Evolutionary conservation across 345 rosid genomes (phyloP).

Genomic region (Atalantia buxifolia): DNA sequence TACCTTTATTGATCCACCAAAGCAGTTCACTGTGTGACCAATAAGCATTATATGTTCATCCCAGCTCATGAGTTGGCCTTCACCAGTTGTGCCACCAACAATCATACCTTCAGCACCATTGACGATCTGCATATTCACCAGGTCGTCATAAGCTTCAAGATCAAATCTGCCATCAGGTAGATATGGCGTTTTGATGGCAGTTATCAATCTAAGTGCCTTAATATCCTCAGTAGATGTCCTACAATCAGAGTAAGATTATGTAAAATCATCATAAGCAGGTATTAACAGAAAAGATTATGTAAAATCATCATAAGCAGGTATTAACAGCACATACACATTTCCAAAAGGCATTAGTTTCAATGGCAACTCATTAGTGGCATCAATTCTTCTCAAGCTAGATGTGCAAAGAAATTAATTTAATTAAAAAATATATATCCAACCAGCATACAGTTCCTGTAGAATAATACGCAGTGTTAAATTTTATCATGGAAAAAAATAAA

Average conservation of each 20-base stretch:
- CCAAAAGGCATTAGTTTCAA: not conserved
- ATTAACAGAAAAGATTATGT: not conserved
- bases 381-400: not conserved
- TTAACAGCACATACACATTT: not conserved
- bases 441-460: not conserved
- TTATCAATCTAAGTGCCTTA: constrained; percentile 64
- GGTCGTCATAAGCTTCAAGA: constrained; percentile 78
- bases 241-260: constrained; percentile 17
- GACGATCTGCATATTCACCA: constrained; percentile 66
- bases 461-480: too few species aligned
- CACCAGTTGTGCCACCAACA: constrained; percentile 93
- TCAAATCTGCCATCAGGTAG: constrained; percentile 92
- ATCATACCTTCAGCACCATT: constrained; percentile 76
- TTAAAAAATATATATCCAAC: too few species aligned
- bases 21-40: constrained; percentile 80
- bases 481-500: not conserved
- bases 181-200: constrained; percentile 93
- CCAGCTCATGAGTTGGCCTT: constrained; percentile 96
- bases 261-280: not conserved
- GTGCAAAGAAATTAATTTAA: not conserved
- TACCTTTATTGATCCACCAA: constrained; percentile 70
- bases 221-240: constrained; percentile 79
- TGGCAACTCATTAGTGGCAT: not conserved
- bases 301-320: not conserved
- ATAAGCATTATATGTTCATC: constrained; percentile 94